Conservation (phyloP, 1,284 basidiomycete genomes). For the Malassezia psittaci region DNA sequence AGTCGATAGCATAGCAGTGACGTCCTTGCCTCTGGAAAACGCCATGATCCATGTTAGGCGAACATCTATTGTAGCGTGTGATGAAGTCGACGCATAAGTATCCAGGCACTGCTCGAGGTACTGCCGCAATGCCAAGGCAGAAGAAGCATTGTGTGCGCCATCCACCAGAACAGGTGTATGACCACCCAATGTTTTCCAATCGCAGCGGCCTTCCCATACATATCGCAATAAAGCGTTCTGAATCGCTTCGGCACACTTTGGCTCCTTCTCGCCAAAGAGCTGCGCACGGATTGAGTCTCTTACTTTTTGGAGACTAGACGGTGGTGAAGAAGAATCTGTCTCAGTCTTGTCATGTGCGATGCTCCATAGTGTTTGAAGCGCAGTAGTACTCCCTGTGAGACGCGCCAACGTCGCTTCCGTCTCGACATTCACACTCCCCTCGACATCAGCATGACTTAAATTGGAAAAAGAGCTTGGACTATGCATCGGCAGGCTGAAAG, state of each 20-base stretch:
- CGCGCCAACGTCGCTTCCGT: slow-evolving; percentile 30
- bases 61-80: slow-evolving; percentile 4
- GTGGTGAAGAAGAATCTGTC: background rate
- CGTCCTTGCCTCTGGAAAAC: slow-evolving; percentile 39
- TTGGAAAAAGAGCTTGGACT: background rate
- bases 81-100: background rate
- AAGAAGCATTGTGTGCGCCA: slow-evolving; percentile 89
- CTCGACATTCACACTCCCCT: slow-evolving; percentile 1
- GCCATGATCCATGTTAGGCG: slow-evolving; percentile 34
- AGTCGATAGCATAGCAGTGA: slow-evolving; percentile 24
- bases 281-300: slow-evolving; percentile 32
- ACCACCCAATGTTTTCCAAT: slow-evolving; percentile 55
- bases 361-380: slow-evolving; percentile 37
- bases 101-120: slow-evolving; percentile 56
- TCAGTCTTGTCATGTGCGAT: slow-evolving; percentile 32
- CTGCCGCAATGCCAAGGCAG: slow-evolving; percentile 59
- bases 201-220: slow-evolving; percentile 73
- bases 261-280: slow-evolving; percentile 21
- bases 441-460: background rate
- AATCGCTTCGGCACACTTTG: slow-evolving; percentile 19
- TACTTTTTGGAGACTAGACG: slow-evolving; percentile 29
- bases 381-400: slow-evolving; percentile 30
- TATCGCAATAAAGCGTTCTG: slow-evolving; percentile 17
- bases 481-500: slow-evolving; percentile 1
- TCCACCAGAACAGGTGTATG: slow-evolving; percentile 58